Evolutionary conservation across 2,329 filamentous ascomycete genomes (phyloP), one percentile per base, ranked within the genome.

Genomic region (Corniculantispora saksenae): DNA sequence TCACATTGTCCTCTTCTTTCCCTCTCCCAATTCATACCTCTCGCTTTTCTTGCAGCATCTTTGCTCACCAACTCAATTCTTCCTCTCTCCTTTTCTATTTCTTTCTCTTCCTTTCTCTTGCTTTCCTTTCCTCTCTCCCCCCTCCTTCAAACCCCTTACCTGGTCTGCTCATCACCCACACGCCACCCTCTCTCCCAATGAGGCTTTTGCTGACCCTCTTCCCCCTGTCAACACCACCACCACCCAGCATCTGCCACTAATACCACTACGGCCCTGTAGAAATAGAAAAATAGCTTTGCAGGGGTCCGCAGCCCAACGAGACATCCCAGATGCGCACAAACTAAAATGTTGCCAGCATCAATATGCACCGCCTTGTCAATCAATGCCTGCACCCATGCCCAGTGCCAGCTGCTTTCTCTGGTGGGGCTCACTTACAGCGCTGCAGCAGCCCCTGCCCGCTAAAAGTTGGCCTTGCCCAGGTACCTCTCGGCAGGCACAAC

Each of bases 181-280:
- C 51, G 17, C 29, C 51, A 32, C n/a, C n/a, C 51, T 45, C 15
- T 55, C 48, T 55, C 32, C 60, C 60, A 48, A 55, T 62, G 60
- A 62, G 60, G 60, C 60, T 27, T 62, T 62, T 62, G 50, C 60
- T 55, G 60, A 62, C 60, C 25, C 48, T 61, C 48, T 21, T 12
- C 58, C 57, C 43, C 58, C 43, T 32, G 21, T n/a, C 32, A 45
- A 25, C 35, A 51, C 58, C 47, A 53, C 32, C 58, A 29, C 35
- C 7, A 21, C 23, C 21, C 23, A 43, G 23, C 27, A 45, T 21
- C 32, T 32, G 38, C 17, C 17, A 43, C 38, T 13, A 43, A 13
- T 43, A 43, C 17, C 5, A 13, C 4, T 10, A 43, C 17, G 38
- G 38, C 38, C 38, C 38, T 43, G 38, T 43, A 13, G 6, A 43